A percentile compares a stretch with the other conserved stretches of the same genome.
phyloP scores from a whole-genome alignment of 768 basidiomycete genomes.

The Russula griseocarnosa region DNA sequence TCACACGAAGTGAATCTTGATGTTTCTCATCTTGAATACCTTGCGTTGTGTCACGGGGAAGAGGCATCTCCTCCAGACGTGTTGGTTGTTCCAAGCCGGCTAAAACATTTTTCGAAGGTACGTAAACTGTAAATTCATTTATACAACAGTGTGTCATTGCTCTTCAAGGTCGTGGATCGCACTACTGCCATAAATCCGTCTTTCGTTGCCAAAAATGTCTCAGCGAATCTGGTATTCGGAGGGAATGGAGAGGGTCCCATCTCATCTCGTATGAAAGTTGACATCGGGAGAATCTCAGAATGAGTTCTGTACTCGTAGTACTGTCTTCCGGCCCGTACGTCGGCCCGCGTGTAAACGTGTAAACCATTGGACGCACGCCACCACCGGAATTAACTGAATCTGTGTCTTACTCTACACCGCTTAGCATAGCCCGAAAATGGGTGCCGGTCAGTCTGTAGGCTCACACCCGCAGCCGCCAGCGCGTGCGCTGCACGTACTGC shows the following conservation, averaged over 20 bases:
- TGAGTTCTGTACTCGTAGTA: background rate
- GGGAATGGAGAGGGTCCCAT: conserved; percentile 17
- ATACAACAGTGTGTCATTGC: conserved; percentile 38
- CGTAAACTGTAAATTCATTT: conserved; percentile 44
- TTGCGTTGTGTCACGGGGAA: conserved; percentile 36
- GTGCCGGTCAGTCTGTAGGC: conserved; percentile 66
- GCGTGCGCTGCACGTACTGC: conserved; percentile 78
- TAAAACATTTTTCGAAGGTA: conserved; percentile 91
- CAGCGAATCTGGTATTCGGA: conserved; percentile 41
- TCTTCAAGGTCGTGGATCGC: conserved; percentile 65
- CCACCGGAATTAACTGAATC: background rate
- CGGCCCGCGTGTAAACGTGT: conserved; percentile 5
- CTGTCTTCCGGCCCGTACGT: background rate
- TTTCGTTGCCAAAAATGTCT: conserved; percentile 59
- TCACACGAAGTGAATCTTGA: conserved; percentile 85
- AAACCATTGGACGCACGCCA: background rate
- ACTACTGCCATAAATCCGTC: conserved; percentile 86
- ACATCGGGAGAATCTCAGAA: conserved; percentile 21
- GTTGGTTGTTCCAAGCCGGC: conserved; percentile 77
- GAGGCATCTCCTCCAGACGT: conserved; percentile 66
- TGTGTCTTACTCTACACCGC: background rate
- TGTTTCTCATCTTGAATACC: conserved; percentile 64
- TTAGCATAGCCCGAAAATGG: conserved; percentile 47
- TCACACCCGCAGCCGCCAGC: conserved; percentile 45
- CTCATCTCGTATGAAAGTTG: conserved; percentile 21